Conservation (phyloP, 2,329 filamentous ascomycete genomes). For the Colletotrichum echinochloae region DNA sequence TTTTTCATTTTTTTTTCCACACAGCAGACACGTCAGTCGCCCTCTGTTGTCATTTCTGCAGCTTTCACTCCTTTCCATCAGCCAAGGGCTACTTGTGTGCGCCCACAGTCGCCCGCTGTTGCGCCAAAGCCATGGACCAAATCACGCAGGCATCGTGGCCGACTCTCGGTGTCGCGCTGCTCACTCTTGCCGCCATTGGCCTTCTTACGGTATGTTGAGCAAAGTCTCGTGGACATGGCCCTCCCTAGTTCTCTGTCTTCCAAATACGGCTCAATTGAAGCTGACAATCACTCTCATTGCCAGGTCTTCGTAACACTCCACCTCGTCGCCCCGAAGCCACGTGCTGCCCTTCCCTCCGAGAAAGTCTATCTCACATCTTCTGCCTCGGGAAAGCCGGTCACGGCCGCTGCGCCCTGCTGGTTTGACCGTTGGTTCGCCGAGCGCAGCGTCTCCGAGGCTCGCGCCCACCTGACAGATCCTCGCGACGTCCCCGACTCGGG, state of each 20-base stretch:
- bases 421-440: conserved; percentile 79
- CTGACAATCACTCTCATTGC: conserved; percentile 7
- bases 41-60: neutral
- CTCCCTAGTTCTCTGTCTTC: neutral
- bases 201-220: conserved; percentile 18
- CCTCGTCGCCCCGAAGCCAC: conserved; percentile 84
- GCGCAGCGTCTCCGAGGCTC: conserved; percentile 63
- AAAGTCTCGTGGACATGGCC: too few species aligned
- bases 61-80: neutral
- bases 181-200: conserved; percentile 16
- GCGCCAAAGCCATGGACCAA: conserved; percentile 26
- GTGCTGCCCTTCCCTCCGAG: conserved; percentile 79
- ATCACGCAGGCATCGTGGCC: conserved; percentile 37
- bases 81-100: neutral
- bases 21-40: neutral
- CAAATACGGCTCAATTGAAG: neutral
- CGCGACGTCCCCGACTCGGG: conserved; percentile 60
- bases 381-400: conserved; percentile 61
- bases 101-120: conserved; percentile 2
- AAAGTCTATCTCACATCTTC: conserved; percentile 86
- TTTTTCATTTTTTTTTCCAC: neutral
- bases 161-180: conserved; percentile 23
- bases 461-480: conserved; percentile 49
- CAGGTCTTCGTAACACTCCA: conserved; percentile 75
- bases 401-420: conserved; percentile 83